Evolutionary conservation across 106 monocot species (phyloP), one percentile per base, ranked within the genome.

Genomic region (Narthecium ossifragum): DNA sequence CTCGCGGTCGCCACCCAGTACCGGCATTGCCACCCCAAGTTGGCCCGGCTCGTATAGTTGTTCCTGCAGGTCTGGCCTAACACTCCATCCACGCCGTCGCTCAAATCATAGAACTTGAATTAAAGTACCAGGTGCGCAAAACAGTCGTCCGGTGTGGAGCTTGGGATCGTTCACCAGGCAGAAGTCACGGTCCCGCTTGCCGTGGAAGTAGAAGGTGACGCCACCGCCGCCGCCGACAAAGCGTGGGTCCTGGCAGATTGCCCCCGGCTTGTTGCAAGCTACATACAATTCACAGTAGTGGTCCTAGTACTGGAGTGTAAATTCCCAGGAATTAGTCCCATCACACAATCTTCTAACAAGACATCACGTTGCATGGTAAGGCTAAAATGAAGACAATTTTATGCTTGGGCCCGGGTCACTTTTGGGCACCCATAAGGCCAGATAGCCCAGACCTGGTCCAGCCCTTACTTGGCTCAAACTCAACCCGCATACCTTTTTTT

Each of bases 211-310:
- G 73, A 80, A 80, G 39, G 74, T 74, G 53, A 74, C 59, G 28
- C 79, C 79, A 40, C 74, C 79, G n/a, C 74, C 79, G n/a, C 74
- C 79, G 6, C 79, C 79, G 6, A 80, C 69, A 59, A 80, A 80
- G 12, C 61, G 73, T 0, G 79, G 79, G 60, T 80, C 79, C 31
- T 70, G 39, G 60, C 79, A 80, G 6, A 70, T 65, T 15, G 51
- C 53, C 0, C 74, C 74, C 0, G 65, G 59, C 14, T 2, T 26
- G 20, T 53, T 20, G 14, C 79, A 70, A 34, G 6, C 79, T 80
- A 60, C 21, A 28, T 22, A 0, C 30, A 15, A 29, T 0, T 0
- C 0, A 24, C 13, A 10, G 8, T 22, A 43, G 5, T 12, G 1
- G 31, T 66, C 20, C 20, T 31, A 4, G 8, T 20, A 55, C 5